Conservation (phyloP, 306 rosid genomes). For the Acmispon strigosus region DNA sequence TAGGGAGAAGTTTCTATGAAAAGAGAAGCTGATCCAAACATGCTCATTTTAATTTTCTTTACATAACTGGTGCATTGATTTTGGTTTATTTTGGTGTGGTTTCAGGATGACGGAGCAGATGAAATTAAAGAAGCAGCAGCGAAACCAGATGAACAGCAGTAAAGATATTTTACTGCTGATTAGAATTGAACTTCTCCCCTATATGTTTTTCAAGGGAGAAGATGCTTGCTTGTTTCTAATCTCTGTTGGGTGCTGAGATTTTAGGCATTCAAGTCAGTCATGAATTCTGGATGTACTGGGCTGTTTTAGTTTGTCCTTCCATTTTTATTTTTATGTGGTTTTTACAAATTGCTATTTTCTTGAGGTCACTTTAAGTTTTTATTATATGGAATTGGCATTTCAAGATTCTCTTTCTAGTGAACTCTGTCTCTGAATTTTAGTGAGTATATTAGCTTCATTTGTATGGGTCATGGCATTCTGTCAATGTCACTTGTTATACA, state of each 20-base stretch:
- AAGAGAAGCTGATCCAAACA: no score
- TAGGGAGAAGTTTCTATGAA: no score
- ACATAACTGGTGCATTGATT: background rate
- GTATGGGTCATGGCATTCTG: background rate
- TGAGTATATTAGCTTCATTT: background rate
- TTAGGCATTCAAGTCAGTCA: conserved; percentile 65
- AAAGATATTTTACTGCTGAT: conserved; percentile 30
- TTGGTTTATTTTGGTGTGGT: background rate
- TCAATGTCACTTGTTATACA: background rate
- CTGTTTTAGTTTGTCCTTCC: conserved; percentile 62
- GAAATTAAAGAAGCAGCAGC: conserved; percentile 93
- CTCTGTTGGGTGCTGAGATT: conserved; percentile 37
- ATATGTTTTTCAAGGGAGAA: conserved; percentile 74
- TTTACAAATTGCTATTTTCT: conserved; percentile 50
- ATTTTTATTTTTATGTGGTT: conserved; percentile 32
- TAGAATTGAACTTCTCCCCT: conserved; percentile 67
- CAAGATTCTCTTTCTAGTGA: conserved; percentile 14
- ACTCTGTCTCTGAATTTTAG: background rate
- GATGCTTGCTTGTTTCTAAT: conserved; percentile 47
- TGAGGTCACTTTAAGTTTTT: conserved; percentile 38
- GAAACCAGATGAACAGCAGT: conserved; percentile 62
- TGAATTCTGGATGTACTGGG: conserved; percentile 47
- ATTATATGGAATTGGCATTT: conserved; percentile 43
- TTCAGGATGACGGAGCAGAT: conserved; percentile 93
- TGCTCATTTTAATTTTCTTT: background rate